Evolutionary conservation across 176 grass and related monocot genomes (phyloP).

Genomic region (Triticum turgidum): DNA sequence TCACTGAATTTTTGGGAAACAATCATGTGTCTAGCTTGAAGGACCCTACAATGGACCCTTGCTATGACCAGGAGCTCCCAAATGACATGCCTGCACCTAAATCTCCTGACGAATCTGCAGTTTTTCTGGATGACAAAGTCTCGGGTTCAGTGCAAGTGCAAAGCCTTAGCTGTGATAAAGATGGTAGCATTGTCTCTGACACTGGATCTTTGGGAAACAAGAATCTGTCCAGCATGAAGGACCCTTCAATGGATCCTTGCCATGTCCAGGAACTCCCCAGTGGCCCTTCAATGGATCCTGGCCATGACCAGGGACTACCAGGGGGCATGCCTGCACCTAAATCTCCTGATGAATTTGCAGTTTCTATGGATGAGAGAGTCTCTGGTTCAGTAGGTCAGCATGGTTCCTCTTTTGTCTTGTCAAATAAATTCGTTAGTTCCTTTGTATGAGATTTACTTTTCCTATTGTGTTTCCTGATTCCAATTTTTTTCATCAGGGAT

Average conservation of each 20-base stretch:
- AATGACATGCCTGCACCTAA: background rate
- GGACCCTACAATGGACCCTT: constrained; percentile 9
- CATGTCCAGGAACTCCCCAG: background rate
- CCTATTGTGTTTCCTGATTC: background rate
- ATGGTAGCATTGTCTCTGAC: background rate
- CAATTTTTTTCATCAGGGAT: constrained; percentile 5
- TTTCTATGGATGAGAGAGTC: background rate
- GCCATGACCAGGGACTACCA: background rate
- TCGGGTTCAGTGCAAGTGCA: background rate
- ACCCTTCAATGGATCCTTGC: constrained; percentile 1
- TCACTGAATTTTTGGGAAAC: background rate
- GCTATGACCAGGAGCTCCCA: background rate
- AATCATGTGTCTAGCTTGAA: background rate
- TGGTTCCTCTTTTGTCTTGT: background rate
- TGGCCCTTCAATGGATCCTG: background rate
- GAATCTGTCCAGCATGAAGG: background rate
- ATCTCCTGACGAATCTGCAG: constrained; percentile 1
- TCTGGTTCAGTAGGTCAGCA: background rate
- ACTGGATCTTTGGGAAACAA: background rate
- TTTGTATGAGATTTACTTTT: background rate
- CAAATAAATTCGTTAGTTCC: background rate
- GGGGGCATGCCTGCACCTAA: background rate
- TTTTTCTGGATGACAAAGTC: background rate
- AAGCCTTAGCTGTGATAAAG: background rate
- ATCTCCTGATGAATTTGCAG: background rate